These are phyloP conservation scores for Cordyceps farinosa DNA, from an alignment of 2,329 filamentous ascomycete genomes.

Conservation along the genomic window DNA sequence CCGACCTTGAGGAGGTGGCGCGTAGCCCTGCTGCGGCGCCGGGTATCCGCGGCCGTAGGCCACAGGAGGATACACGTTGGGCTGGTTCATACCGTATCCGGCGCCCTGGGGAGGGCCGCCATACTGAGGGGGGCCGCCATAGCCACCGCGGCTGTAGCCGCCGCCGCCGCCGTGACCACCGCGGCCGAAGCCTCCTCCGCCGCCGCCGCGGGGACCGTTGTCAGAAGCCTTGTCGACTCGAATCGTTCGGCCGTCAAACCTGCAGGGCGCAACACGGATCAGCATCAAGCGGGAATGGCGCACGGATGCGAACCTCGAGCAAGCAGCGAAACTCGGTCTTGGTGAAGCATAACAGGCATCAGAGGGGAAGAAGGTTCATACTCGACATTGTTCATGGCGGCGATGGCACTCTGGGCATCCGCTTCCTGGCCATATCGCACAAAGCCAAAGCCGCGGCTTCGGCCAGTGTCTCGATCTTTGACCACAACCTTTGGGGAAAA, in stretches of 20 bases:
- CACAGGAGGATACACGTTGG: constrained; percentile 37
- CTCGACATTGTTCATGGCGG: constrained; percentile 85
- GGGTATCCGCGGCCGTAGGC: constrained; percentile 39
- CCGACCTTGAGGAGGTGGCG: constrained; percentile 39
- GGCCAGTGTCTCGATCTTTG: constrained; percentile 93
- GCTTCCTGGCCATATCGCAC: constrained; percentile 78
- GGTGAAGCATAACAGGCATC: constrained; percentile 9
- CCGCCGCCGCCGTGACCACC: constrained; percentile 38
- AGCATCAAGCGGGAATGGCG: constrained; percentile 19
- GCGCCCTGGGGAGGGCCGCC: constrained; percentile 36
- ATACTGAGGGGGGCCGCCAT: constrained; percentile 37
- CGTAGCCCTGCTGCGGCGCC: constrained; percentile 34
- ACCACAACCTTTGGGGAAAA: constrained; percentile 66
- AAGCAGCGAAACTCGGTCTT: constrained; percentile 16
- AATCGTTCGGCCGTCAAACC: constrained; percentile 91
- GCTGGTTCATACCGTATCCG: constrained; percentile 32
- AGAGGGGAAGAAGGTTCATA: constrained; percentile 45
- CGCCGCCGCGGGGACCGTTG: constrained; percentile 60
- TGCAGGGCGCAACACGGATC: constrained; percentile 35
- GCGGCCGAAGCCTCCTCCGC: constrained; percentile 49
- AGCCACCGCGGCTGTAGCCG: constrained; percentile 41
- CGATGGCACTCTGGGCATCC: constrained; percentile 74
- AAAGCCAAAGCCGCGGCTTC: constrained; percentile 96
- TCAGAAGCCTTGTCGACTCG: constrained; percentile 95
- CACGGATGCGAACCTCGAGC: constrained; percentile 17